Evolutionary conservation across 495 filamentous ascomycete species (phyloP), one percentile per base, ranked within the genome.

Genomic region (Cenococcum geophilum): DNA sequence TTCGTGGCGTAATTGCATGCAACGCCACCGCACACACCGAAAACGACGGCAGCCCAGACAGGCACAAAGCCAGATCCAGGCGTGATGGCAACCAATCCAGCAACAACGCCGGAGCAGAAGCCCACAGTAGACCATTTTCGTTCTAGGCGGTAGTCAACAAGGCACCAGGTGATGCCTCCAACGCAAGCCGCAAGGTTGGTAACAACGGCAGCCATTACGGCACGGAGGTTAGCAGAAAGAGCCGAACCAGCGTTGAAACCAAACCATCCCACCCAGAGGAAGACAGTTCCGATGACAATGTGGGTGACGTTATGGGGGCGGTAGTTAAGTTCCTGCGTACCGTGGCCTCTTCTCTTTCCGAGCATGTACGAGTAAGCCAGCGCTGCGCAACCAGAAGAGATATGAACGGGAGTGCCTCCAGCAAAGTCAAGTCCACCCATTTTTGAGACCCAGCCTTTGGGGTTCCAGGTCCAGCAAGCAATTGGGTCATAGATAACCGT

Each of bases 251-350:
- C 93, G 71, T 98, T 98, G 83, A 98, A 98, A 54, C 93, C 93
- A 71, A 97, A 97, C 93, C 93, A 98, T 27, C 93, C 93, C 51
- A 97, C 91, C 93, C 93, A 98, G 48, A 98, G 86, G 79, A 98
- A 97, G 54, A 97, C 91, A 12, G 93, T 98, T 4, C 93, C 93
- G 49, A 98, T 84, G 36, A 97, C 92, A 64, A 98, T 90, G 73
- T 96, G 91, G 22, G 91, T 96, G 54, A 98, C 93, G 70, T 97
- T 97, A 79, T 98, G 93, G 20, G 93, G 93, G 60, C 93, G 91
- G 75, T 95, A 97, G 70, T 96, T 96, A 53, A 98, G 79, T 72
- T 92, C 89, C 67, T 95, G 88, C 23, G 86, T 96, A 37, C 82
- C 84, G 73, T 95, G 89, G 25, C 89, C 88, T 61, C 87, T 84